A percentile compares a stretch with the other conserved stretches of the same genome.
These are phyloP conservation scores for Suaeda aralocaspica DNA, from an alignment of 148 eudicot genomes.

Conservation along the genomic window DNA sequence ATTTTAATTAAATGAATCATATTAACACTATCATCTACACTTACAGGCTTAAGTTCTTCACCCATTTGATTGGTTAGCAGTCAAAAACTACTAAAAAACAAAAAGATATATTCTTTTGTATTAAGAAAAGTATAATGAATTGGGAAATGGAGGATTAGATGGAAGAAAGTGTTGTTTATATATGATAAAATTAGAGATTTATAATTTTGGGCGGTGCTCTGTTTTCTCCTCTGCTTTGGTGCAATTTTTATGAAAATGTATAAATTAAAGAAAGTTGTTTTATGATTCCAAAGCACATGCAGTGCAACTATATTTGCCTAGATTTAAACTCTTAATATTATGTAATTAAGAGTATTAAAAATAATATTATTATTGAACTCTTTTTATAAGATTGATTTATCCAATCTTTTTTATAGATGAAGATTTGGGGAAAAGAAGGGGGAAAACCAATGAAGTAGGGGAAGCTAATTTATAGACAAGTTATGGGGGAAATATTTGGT, in stretches of 20 bases:
- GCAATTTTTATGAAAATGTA: conserved; percentile 5
- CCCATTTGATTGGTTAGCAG: conserved; percentile 46
- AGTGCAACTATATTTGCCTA: conserved; percentile 21
- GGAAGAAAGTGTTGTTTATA: background rate
- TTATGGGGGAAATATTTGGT: background rate
- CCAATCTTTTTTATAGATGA: conserved; percentile 31
- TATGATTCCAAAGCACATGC: conserved; percentile 71
- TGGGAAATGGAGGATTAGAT: conserved; percentile 1
- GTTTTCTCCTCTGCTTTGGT: conserved; percentile 11
- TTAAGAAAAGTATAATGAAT: background rate
- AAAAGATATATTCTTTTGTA: background rate
- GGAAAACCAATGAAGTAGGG: conserved; percentile 28
- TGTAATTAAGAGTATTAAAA: background rate
- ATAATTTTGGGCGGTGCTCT: conserved; percentile 25
- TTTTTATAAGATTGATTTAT: background rate
- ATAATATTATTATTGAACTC: too few species aligned
- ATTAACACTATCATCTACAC: conserved; percentile 5
- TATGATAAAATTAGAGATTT: conserved; percentile 3
- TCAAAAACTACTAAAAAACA: background rate
- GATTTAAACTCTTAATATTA: background rate
- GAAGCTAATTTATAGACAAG: conserved; percentile 29
- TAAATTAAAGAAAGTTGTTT: conserved; percentile 35
- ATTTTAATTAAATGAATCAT: background rate
- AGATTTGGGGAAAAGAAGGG: conserved; percentile 26
- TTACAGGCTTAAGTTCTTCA: conserved; percentile 67